These are phyloP conservation scores for Pythium phragmiticola DNA, from an alignment of 352 stramenopile genomes.

Conservation along the genomic window DNA sequence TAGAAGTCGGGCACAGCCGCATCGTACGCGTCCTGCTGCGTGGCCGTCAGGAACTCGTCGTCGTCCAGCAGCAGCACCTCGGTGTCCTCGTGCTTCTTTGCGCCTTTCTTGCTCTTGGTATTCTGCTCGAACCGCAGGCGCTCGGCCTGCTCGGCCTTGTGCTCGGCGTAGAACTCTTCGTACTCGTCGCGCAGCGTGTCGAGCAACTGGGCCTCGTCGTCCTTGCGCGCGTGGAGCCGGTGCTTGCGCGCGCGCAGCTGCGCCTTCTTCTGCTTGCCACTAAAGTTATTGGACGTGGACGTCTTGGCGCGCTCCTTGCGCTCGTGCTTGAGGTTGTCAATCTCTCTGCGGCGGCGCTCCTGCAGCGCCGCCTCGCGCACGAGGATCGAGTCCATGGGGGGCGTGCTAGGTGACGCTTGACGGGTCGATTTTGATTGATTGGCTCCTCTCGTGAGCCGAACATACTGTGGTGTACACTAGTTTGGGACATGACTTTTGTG, in stretches of 20 bases:
- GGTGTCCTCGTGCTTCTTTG: conserved; percentile 23
- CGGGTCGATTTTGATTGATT: conserved; percentile 22
- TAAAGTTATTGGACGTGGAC: conserved; percentile 60
- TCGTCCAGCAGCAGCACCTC: conserved; percentile 27
- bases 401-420: background rate
- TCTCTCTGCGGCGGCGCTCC: conserved; percentile 66
- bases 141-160: conserved; percentile 26
- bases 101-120: conserved; percentile 18
- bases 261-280: conserved; percentile 86
- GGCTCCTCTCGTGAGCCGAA: background rate
- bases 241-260: conserved; percentile 83
- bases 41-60: conserved; percentile 29
- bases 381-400: conserved; percentile 39
- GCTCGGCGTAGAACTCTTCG: conserved; percentile 56
- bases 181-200: conserved; percentile 42
- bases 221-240: conserved; percentile 60
- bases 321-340: conserved; percentile 77
- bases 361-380: conserved; percentile 68
- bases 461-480: conserved; percentile 13
- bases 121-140: conserved; percentile 8
- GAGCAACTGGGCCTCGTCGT: conserved; percentile 48
- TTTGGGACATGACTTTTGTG: background rate
- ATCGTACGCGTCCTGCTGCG: conserved; percentile 33
- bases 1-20: conserved; percentile 57
- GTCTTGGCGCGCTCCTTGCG: conserved; percentile 74